These are phyloP conservation scores for Fusarium poae DNA, from an alignment of 2,329 filamentous ascomycete genomes.

Conservation along the genomic window DNA sequence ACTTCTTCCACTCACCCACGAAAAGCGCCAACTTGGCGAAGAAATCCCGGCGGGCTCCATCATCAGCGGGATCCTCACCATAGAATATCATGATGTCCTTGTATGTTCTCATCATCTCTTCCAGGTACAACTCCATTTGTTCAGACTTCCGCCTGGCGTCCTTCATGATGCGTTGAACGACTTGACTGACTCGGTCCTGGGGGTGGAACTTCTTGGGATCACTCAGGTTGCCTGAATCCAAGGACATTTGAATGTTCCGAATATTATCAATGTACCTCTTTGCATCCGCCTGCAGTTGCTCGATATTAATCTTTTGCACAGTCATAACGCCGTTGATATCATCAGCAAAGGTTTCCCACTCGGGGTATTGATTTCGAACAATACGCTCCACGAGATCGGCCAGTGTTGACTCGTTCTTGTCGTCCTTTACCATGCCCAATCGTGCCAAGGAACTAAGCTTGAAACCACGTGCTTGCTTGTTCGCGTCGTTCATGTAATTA, in stretches of 20 bases:
- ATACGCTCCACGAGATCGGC: constrained; percentile 97
- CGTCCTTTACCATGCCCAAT: constrained; percentile 97
- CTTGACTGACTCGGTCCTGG: constrained; percentile 91
- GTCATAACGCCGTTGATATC: constrained; percentile 85
- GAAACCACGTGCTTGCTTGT: constrained; percentile 98
- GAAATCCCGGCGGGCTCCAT: constrained; percentile 94
- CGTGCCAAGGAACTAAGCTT: constrained; percentile 95
- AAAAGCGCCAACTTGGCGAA: constrained; percentile 94
- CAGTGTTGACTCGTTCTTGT: constrained; percentile 97
- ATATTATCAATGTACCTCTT: constrained; percentile 95
- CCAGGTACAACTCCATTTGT: constrained; percentile 92
- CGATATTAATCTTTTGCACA: constrained; percentile 92
- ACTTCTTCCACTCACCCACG: constrained; percentile 95
- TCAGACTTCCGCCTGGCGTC: constrained; percentile 95
- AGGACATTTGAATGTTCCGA: constrained; percentile 89
- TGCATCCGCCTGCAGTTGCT: constrained; percentile 88
- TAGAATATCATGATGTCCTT: constrained; percentile 98
- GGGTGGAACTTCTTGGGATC: constrained; percentile 98
- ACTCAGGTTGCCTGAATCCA: constrained; percentile 93
- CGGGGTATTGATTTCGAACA: constrained; percentile 94
- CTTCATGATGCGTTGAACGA: constrained; percentile 95
- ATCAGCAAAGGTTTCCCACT: constrained; percentile 89
- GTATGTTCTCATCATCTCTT: constrained; percentile 91
- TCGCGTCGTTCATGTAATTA: constrained; percentile 99
- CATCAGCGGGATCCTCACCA: constrained; percentile 91